Evolutionary conservation across 352 stramenopile species (phyloP).

Genomic region (Vaucheria bursata): DNA sequence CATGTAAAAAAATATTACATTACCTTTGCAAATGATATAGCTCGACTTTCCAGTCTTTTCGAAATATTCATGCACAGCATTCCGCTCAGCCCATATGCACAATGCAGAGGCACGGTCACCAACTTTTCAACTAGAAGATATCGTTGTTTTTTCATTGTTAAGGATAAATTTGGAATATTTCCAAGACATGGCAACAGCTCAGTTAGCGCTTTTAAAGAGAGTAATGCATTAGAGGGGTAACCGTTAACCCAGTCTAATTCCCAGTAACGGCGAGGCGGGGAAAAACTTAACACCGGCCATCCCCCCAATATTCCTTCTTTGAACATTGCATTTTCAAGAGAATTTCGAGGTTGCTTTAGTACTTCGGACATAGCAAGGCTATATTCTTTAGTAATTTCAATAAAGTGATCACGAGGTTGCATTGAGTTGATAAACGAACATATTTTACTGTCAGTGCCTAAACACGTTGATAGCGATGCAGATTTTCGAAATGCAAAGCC

Average conservation of each 20-base stretch:
- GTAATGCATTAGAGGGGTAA: slow-evolving; percentile 18
- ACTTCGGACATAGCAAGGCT: neutral
- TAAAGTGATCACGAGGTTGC: neutral
- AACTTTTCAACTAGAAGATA: neutral
- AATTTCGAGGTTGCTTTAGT: slow-evolving; percentile 3
- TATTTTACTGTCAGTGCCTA: neutral
- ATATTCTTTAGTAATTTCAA: neutral
- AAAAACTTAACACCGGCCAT: slow-evolving; percentile 8
- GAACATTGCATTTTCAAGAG: slow-evolving; percentile 36
- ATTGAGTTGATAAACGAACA: neutral
- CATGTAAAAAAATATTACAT: neutral
- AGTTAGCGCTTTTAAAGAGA: slow-evolving; percentile 22
- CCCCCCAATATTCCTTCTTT: slow-evolving; percentile 28
- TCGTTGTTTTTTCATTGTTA: neutral
- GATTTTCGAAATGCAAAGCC: neutral
- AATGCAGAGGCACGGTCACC: neutral
- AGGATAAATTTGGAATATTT: neutral
- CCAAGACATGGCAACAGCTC: neutral
- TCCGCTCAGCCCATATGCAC: neutral
- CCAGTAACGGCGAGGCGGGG: slow-evolving; percentile 16
- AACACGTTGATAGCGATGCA: neutral
- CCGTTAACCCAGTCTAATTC: slow-evolving; percentile 43
- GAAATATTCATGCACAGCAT: neutral
- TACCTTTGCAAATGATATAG: neutral
- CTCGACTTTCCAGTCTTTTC: neutral